Percentiles rank a stretch among this genome's conserved stretches.
phyloP scores from a whole-genome alignment of 148 eudicot species.

The Camellia lanceoleosa region DNA sequence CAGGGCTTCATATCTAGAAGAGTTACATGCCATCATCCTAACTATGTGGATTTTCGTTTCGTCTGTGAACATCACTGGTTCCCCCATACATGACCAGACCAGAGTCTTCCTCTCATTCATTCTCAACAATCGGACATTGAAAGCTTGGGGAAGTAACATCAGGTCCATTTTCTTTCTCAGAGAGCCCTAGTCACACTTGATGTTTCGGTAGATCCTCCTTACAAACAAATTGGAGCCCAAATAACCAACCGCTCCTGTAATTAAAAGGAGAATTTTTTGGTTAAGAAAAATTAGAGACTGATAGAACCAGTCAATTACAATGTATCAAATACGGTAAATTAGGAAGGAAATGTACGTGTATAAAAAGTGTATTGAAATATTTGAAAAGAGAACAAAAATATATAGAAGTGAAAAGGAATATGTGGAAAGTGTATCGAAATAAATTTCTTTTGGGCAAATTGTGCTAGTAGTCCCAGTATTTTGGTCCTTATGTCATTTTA shows the following conservation, averaged over 20 bases:
- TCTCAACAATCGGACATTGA: background rate
- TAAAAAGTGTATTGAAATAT: too few relatives aligned
- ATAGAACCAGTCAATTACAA: background rate
- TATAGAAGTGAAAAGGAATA: too few relatives aligned
- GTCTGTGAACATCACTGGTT: background rate
- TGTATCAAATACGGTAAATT: background rate
- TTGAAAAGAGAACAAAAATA: too few relatives aligned
- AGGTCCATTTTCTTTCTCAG: background rate
- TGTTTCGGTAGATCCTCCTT: conserved; percentile 43
- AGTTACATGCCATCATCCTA: conserved; percentile 14
- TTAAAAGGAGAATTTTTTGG: background rate
- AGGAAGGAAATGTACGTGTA: too few relatives aligned
- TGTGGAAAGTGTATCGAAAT: too few relatives aligned
- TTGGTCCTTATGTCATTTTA: too few relatives aligned
- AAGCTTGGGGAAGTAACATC: background rate
- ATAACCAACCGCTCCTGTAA: conserved; percentile 47
- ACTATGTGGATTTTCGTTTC: background rate
- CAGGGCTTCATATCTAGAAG: conserved; percentile 9
- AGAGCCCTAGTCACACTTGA: conserved; percentile 44
- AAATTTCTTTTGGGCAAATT: too few relatives aligned
- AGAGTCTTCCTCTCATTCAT: background rate
- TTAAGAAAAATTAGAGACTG: background rate
- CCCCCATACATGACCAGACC: background rate
- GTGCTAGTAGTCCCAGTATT: too few relatives aligned
- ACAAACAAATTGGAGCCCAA: conserved; percentile 47